A percentile compares a stretch with the other conserved stretches of the same genome.
phyloP scores from a whole-genome alignment of 2,329 filamentous ascomycete genomes.

The Penicillium expansum region DNA sequence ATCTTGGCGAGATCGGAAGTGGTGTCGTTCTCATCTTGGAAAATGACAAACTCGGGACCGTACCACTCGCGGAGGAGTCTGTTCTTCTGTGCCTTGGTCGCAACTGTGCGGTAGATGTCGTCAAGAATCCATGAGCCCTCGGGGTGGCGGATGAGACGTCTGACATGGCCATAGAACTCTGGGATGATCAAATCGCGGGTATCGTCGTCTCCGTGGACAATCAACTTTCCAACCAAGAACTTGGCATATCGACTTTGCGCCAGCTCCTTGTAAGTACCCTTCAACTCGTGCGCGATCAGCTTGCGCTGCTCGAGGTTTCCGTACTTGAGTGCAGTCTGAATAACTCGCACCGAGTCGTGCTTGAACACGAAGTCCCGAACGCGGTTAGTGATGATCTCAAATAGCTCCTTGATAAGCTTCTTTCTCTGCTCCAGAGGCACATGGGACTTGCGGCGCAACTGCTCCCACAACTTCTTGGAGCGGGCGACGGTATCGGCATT shows the following conservation, averaged over 20 bases:
- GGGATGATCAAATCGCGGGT: constrained; percentile 85
- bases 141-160: constrained; percentile 89
- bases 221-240: constrained; percentile 91
- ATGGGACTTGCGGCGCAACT: constrained; percentile 86
- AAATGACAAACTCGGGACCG: constrained; percentile 84
- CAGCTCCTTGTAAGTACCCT: constrained; percentile 77
- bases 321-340: constrained; percentile 97
- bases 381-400: constrained; percentile 82
- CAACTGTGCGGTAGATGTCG: constrained; percentile 88
- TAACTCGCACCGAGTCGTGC: constrained; percentile 93
- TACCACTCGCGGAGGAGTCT: constrained; percentile 92
- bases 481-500: constrained; percentile 84
- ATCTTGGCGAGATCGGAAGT: constrained; percentile 69
- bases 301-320: constrained; percentile 79
- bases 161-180: constrained; percentile 92
- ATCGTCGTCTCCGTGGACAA: constrained; percentile 85
- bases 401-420: constrained; percentile 82
- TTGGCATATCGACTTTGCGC: constrained; percentile 97
- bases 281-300: constrained; percentile 81
- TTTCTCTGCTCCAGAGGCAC: constrained; percentile 86
- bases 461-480: constrained; percentile 97
- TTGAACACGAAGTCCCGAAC: constrained; percentile 97
- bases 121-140: constrained; percentile 98
- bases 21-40: constrained; percentile 57
- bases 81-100: constrained; percentile 81